Conservation (phyloP, 2,329 filamentous ascomycete species). For the Botrytis porri region DNA sequence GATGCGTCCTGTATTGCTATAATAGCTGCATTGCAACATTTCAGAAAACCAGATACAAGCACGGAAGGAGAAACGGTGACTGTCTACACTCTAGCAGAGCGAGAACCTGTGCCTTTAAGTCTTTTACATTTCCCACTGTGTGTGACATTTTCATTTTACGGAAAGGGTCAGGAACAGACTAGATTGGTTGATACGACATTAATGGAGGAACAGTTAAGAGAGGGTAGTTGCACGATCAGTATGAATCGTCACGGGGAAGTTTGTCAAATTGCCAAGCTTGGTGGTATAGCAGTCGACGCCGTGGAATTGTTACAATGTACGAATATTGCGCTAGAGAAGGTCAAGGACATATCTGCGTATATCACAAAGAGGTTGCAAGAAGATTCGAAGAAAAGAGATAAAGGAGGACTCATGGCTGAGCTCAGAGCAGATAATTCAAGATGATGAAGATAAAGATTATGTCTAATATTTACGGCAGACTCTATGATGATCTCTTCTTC, state of each 20-base stretch:
- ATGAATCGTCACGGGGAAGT: conserved; percentile 38
- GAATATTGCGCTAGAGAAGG: conserved; percentile 70
- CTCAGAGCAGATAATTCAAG: conserved; percentile 73
- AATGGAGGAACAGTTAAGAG: conserved; percentile 73
- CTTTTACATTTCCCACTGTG: conserved; percentile 92
- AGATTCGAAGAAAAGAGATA: conserved; percentile 74
- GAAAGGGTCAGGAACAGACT: conserved; percentile 60
- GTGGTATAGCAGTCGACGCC: conserved; percentile 79
- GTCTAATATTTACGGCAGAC: conserved; percentile 24
- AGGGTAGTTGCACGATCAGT: conserved; percentile 74
- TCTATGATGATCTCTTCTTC: conserved; percentile 8
- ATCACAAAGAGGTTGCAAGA: conserved; percentile 72
- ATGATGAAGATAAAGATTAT: conserved; percentile 46
- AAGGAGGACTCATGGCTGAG: conserved; percentile 75
- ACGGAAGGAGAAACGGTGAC: conserved; percentile 82
- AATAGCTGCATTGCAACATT: conserved; percentile 85
- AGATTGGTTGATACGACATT: conserved; percentile 69
- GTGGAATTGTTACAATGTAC: conserved; percentile 74
- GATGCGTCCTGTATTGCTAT: conserved; percentile 84
- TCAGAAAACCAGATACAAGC: conserved; percentile 82
- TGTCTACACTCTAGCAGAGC: conserved; percentile 78
- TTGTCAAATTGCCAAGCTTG: conserved; percentile 70
- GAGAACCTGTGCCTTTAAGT: conserved; percentile 84
- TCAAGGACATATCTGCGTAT: conserved; percentile 72
- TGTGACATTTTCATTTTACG: conserved; percentile 82